Percentiles rank a stretch among this genome's conserved stretches.
Conservation (phyloP, 352 stramenopile genomes). For the Globisporangium megalacanthum region DNA sequence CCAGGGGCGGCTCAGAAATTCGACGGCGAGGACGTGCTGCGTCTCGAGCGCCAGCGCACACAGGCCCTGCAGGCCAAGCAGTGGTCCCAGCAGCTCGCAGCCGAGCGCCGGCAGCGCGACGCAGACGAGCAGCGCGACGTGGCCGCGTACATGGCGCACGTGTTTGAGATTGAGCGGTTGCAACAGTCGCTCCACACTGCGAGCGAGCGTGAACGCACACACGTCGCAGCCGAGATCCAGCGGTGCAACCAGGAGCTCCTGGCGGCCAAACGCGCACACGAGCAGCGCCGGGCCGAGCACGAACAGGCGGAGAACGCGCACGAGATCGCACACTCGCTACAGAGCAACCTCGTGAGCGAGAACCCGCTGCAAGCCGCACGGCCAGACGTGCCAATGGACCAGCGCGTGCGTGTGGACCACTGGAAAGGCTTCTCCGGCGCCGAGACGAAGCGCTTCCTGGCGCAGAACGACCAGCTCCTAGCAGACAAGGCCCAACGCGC, state of each 20-base stretch:
- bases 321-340: conserved; percentile 54
- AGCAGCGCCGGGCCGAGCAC: conserved; percentile 23
- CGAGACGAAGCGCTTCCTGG: conserved; percentile 49
- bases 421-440: conserved; percentile 71
- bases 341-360: conserved; percentile 68
- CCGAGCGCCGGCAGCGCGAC: conserved; percentile 38
- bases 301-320: conserved; percentile 47
- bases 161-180: conserved; percentile 50
- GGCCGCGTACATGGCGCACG: conserved; percentile 36
- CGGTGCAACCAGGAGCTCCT: conserved; percentile 48
- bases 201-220: conserved; percentile 44
- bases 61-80: conserved; percentile 67
- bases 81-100: conserved; percentile 54
- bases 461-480: conserved; percentile 54
- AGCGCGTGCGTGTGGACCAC: conserved; percentile 70
- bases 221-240: conserved; percentile 42
- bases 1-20: conserved; percentile 64
- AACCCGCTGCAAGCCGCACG: conserved; percentile 51
- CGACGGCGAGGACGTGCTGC: conserved; percentile 49
- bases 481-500: conserved; percentile 38
- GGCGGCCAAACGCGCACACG: conserved; percentile 33
- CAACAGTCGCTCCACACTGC: conserved; percentile 51
- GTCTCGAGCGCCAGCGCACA: conserved; percentile 50
- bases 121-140: conserved; percentile 31
- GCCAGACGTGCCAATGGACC: conserved; percentile 28